Conservation (phyloP, 2,329 filamentous ascomycete species). For the Aspergillus awamori region DNA sequence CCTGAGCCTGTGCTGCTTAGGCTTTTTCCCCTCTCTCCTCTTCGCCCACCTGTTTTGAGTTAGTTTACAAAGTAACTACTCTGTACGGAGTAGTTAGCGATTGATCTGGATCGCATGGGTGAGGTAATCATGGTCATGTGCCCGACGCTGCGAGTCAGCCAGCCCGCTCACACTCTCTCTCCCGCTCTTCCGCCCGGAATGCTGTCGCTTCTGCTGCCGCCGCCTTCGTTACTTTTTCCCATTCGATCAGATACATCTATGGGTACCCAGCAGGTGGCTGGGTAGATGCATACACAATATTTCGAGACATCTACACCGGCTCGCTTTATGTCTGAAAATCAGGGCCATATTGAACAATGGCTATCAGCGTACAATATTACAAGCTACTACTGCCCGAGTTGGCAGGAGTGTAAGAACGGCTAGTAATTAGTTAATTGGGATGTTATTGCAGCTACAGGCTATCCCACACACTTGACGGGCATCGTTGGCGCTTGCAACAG, state of each 20-base stretch:
- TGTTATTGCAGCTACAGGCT: background rate
- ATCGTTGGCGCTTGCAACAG: background rate
- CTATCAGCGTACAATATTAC: background rate
- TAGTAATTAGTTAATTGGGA: background rate
- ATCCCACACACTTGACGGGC: background rate
- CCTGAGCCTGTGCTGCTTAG: background rate
- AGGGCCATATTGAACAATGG: too few species aligned
- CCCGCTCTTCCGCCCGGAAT: background rate
- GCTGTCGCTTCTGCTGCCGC: background rate
- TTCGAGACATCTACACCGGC: background rate
- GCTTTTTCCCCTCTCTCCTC: background rate
- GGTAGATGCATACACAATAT: background rate
- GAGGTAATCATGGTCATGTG: background rate
- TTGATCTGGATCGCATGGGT: background rate
- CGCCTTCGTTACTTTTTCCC: background rate
- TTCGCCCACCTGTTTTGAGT: too few species aligned
- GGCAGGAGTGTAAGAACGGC: background rate
- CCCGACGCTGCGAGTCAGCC: background rate
- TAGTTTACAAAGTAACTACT: too few species aligned
- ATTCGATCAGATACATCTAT: background rate
- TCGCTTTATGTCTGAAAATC: too few species aligned
- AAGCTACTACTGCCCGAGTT: background rate
- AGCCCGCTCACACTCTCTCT: background rate
- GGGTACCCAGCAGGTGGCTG: background rate
- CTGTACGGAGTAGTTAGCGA: background rate